phyloP scores from a whole-genome alignment of 1,284 basidiomycete species.

The Amylostereum areolatum region DNA sequence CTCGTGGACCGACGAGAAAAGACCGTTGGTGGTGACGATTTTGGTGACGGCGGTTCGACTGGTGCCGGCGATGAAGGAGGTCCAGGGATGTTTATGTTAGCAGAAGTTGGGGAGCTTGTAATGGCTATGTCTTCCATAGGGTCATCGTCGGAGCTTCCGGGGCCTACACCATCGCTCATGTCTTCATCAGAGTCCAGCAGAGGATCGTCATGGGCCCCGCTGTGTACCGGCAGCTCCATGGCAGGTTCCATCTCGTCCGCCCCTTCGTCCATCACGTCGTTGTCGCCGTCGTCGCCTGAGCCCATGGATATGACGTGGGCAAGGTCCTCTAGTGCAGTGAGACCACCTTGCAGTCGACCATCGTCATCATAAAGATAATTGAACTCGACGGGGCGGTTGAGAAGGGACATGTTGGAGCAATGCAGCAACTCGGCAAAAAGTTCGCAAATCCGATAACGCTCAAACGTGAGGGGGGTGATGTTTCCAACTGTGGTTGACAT shows the following conservation, averaged over 20 bases:
- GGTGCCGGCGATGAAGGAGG: conserved; percentile 15
- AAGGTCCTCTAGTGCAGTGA: conserved; percentile 76
- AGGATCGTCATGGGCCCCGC: conserved; percentile 47
- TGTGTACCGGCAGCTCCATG: conserved; percentile 68
- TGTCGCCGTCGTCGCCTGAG: conserved; percentile 47
- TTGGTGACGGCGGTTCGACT: not conserved
- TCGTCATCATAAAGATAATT: conserved; percentile 73
- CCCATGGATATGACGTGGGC: conserved; percentile 71
- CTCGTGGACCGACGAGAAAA: conserved; percentile 7
- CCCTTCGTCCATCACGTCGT: conserved; percentile 50
- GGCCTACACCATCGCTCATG: conserved; percentile 61
- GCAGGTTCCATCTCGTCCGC: conserved; percentile 62
- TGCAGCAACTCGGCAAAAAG: conserved; percentile 96
- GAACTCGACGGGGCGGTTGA: conserved; percentile 75
- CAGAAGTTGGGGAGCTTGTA: conserved; percentile 43
- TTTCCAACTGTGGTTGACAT: conserved; percentile 68
- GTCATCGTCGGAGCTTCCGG: conserved; percentile 65
- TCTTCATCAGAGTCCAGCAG: conserved; percentile 70
- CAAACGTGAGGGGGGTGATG: conserved; percentile 84
- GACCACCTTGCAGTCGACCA: conserved; percentile 77
- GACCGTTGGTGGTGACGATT: not conserved
- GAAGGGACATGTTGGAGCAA: conserved; percentile 95
- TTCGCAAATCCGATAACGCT: conserved; percentile 96
- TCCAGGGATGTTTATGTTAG: conserved; percentile 10
- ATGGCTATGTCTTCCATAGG: conserved; percentile 76